phyloP scores from a whole-genome alignment of 2,329 filamentous ascomycete species.

The Microdochium nivale region DNA sequence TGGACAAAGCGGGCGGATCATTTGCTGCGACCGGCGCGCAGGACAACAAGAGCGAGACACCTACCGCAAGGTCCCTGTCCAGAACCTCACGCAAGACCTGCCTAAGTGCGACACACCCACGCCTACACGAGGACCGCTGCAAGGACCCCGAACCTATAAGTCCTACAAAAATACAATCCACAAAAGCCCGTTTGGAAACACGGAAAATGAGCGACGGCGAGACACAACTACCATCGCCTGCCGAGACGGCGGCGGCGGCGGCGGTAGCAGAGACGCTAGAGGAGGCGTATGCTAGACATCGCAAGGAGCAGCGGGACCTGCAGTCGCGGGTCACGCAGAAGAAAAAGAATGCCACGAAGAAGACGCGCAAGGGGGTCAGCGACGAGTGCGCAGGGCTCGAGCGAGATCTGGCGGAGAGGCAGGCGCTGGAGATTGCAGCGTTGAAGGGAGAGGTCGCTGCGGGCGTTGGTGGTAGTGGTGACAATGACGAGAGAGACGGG shows the following conservation, averaged over 20 bases:
- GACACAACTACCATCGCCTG: neutral
- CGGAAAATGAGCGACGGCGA: neutral
- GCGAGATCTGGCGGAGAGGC: constrained; percentile 54
- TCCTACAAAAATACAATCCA: neutral
- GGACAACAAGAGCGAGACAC: too few relatives aligned
- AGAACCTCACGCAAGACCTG: too few relatives aligned
- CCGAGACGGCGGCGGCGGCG: neutral
- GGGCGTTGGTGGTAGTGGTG: neutral
- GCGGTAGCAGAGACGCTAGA: constrained; percentile 51
- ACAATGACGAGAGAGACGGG: constrained; percentile 6
- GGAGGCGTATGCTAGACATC: constrained; percentile 68
- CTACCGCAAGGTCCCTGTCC: too few relatives aligned
- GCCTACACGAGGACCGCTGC: too few relatives aligned
- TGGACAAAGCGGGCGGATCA: too few relatives aligned
- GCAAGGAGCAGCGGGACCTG: constrained; percentile 81
- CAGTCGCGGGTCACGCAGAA: constrained; percentile 83
- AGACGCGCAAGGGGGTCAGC: constrained; percentile 66
- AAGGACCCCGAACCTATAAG: too few relatives aligned
- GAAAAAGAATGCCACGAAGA: constrained; percentile 94
- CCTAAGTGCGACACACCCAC: too few relatives aligned
- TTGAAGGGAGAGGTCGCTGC: constrained; percentile 20
- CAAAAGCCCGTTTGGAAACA: neutral
- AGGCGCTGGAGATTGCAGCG: constrained; percentile 49
- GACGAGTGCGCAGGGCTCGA: constrained; percentile 69
- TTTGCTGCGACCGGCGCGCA: too few relatives aligned